phyloP scores from a whole-genome alignment of 2,329 filamentous ascomycete genomes.

The Malbranchea cinnamomea region DNA sequence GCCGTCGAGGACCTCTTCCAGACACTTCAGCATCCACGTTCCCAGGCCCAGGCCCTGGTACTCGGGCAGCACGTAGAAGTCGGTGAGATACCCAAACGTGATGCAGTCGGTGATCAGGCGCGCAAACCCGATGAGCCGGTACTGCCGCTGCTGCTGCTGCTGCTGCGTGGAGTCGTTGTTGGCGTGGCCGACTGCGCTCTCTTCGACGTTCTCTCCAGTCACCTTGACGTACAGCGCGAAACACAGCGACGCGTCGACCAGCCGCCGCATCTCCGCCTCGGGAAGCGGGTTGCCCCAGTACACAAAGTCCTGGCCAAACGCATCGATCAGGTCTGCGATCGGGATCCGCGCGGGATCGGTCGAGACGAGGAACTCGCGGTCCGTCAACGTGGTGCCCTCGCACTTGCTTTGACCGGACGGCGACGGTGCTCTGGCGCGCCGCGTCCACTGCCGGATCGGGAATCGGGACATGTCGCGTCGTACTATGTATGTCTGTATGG shows the following conservation, averaged over 20 bases:
- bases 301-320: constrained; percentile 41
- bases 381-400: no score
- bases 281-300: constrained; percentile 46
- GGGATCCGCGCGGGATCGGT: constrained; percentile 44
- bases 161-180: constrained; percentile 4
- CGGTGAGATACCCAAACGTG: constrained; percentile 54
- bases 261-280: constrained; percentile 33
- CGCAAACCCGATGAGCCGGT: constrained; percentile 39
- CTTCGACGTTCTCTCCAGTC: no score
- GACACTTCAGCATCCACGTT: constrained; percentile 47
- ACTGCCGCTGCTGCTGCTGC: constrained; percentile 8
- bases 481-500: no score
- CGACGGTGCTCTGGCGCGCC: not conserved
- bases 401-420: not conserved
- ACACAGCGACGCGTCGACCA: constrained; percentile 44
- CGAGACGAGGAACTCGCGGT: constrained; percentile 47
- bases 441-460: no score
- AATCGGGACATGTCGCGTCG: no score
- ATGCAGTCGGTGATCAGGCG: constrained; percentile 55
- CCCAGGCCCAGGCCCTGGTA: constrained; percentile 50
- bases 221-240: constrained; percentile 46
- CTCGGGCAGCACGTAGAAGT: constrained; percentile 48
- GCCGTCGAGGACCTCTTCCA: constrained; percentile 40
- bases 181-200: constrained; percentile 6
- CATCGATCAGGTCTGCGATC: constrained; percentile 38